Evolutionary conservation across 306 rosid genomes (phyloP).

Genomic region (Myrica gale): DNA sequence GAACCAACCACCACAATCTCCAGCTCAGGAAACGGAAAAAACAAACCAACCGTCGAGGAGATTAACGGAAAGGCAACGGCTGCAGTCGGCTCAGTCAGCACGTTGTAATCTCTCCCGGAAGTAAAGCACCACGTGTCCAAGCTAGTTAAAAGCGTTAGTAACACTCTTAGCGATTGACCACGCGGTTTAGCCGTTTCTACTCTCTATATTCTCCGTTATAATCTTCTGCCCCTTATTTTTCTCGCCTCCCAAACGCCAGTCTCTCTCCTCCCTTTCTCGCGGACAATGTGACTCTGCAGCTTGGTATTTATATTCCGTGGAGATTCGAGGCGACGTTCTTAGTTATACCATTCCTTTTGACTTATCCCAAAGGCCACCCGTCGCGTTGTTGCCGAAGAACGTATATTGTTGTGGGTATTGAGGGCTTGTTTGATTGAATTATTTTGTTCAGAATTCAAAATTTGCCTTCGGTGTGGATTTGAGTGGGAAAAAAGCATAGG

Average conservation of each 20-base stretch:
- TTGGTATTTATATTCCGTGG: background rate
- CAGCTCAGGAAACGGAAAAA: too few species aligned
- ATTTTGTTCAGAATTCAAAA: slow-evolving; percentile 7
- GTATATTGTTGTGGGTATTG: background rate
- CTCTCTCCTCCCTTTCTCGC: background rate
- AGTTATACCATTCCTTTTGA: background rate
- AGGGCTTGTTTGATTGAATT: background rate
- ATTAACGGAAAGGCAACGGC: too few species aligned
- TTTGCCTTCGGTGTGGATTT: slow-evolving; percentile 2
- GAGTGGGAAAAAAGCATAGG: background rate
- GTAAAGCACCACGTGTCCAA: too few species aligned
- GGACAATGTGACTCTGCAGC: slow-evolving; percentile 6
- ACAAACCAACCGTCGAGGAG: too few species aligned
- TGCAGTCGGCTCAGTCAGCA: too few species aligned
- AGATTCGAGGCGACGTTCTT: background rate
- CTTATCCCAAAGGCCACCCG: too few species aligned
- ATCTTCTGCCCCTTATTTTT: background rate
- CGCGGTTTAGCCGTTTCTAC: slow-evolving; percentile 54
- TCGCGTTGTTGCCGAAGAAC: background rate
- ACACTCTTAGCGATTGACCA: slow-evolving; percentile 44
- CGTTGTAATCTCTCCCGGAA: too few species aligned
- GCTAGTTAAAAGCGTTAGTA: too few species aligned
- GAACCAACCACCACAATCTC: too few species aligned
- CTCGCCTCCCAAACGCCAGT: slow-evolving; percentile 24
- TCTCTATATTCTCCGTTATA: background rate